Base-by-base conservation (phyloP, 164 flowering plant genomes). In the Brasenia schreberi region DNA sequence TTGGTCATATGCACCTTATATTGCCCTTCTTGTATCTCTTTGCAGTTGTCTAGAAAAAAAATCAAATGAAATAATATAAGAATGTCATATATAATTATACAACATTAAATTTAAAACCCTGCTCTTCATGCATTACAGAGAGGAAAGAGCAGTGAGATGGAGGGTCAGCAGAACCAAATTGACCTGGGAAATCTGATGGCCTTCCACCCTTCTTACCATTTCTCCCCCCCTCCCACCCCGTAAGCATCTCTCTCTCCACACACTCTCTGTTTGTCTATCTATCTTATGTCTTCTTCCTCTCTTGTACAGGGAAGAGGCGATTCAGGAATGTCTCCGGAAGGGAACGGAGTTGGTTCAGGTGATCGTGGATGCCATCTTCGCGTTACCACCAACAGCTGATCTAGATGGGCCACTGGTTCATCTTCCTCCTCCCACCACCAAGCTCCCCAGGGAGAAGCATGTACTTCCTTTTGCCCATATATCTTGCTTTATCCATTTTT, bases 371-470 rank as follows among this genome's bases (percentile, higher is more conserved):
- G 63, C 71, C 18, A 80, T 92, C 64, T 92, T 92, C 72, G 82
- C 69, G 70, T 81, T 94, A 64, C 90, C 97, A 65, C 79, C 95
- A 18, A 78, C 74, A 17, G 90, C 84, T 70, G 87, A 84, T 67
- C 74, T 67, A 11, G 91, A 89, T 77, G 96, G 96, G 5, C 92
- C 97, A 33, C 64, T 93, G 69, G 92, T 88, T 23, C 82, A 74
- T 52, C 78, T 91, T 81, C 97, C 97, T 69, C 73, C 77, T 42
- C 96, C 92, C 19, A 77, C 83, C 6, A 85, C 93, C 42, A 86
- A 74, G 75, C 78, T 94, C 74, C 97, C 95, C 18, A 84, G 97
- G 71, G 87, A 80, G 74, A 94, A 94, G 79, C 97, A 75, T 76
- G 98, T 88, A 87, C 43, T 43, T 12, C 66, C 5, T 52, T 61